phyloP scores from a whole-genome alignment of 192 early-diverging fungal species.

The Ramicandelaber brevisporus region DNA sequence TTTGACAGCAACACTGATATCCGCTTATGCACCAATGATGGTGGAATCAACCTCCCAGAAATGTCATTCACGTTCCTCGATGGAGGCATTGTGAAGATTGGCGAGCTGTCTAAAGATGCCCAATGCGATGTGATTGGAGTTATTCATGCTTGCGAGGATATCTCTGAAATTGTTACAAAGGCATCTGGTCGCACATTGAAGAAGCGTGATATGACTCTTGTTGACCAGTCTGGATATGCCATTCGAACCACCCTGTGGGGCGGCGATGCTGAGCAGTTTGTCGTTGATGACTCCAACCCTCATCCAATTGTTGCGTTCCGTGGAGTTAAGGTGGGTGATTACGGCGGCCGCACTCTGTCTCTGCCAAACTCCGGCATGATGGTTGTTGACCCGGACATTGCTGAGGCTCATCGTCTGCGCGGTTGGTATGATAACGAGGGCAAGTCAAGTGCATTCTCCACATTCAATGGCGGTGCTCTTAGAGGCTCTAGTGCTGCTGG shows the following conservation, averaged over 20 bases:
- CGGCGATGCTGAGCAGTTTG: conserved; percentile 40
- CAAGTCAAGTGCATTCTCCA: conserved; percentile 10
- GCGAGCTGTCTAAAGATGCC: conserved; percentile 37
- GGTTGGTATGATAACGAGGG: conserved; percentile 31
- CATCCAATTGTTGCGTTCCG: conserved; percentile 56
- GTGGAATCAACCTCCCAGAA: too few relatives aligned
- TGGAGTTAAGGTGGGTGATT: conserved; percentile 67
- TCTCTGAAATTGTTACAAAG: conserved; percentile 32
- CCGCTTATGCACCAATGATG: conserved; percentile 21
- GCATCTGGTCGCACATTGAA: conserved; percentile 17
- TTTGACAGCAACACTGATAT: conserved; percentile 47
- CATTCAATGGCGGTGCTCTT: conserved; percentile 5
- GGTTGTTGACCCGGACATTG: conserved; percentile 43
- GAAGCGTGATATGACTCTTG: conserved; percentile 65
- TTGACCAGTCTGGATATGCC: conserved; percentile 41
- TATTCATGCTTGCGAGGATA: conserved; percentile 27
- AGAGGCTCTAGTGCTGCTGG: conserved; percentile 5
- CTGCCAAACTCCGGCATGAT: conserved; percentile 17
- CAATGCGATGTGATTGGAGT: conserved; percentile 60
- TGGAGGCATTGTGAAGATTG: too few relatives aligned
- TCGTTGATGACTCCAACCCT: conserved; percentile 7
- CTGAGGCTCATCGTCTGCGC: conserved; percentile 38
- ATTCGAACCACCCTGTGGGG: conserved; percentile 77
- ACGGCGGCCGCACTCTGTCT: conserved; percentile 41
- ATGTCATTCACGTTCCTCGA: too few relatives aligned